Conservation (phyloP, 805 yeast species). For the Teunomyces cretensis region DNA sequence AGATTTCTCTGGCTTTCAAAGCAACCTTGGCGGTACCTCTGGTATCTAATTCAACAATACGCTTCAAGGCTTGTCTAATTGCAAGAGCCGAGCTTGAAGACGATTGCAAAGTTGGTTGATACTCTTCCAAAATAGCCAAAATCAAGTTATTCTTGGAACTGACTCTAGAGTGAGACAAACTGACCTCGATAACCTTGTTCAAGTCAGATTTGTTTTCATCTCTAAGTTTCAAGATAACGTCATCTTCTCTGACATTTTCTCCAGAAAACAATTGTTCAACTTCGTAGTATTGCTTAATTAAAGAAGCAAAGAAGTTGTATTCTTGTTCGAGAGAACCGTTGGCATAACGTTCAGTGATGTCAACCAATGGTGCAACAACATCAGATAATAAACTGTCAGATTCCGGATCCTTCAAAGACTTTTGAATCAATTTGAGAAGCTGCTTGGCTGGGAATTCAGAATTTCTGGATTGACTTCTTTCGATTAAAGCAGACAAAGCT, state of each 20-base stretch:
- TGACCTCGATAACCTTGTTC: conserved; percentile 66
- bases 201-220: conserved; percentile 82
- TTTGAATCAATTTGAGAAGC: conserved; percentile 67
- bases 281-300: conserved; percentile 70
- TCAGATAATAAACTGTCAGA: conserved; percentile 53
- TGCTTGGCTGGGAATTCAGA: conserved; percentile 95
- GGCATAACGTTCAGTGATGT: conserved; percentile 66
- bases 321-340: conserved; percentile 85
- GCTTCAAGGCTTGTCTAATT: conserved; percentile 70
- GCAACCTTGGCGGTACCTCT: conserved; percentile 92
- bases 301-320: conserved; percentile 64
- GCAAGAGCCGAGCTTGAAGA: conserved; percentile 61
- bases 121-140: conserved; percentile 78
- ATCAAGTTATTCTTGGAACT: conserved; percentile 90
- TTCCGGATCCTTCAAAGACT: conserved; percentile 51
- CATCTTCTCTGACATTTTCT: conserved; percentile 77
- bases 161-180: conserved; percentile 88
- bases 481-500: conserved; percentile 61
- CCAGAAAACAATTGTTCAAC: conserved; percentile 81
- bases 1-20: conserved; percentile 90
- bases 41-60: conserved; percentile 83
- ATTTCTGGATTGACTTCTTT: conserved; percentile 59
- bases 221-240: conserved; percentile 80
- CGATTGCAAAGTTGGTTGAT: conserved; percentile 75
- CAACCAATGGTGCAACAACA: conserved; percentile 70